Base-by-base conservation (phyloP, 208 protist species). In the Acanthamoeba rhysodes region DNA sequence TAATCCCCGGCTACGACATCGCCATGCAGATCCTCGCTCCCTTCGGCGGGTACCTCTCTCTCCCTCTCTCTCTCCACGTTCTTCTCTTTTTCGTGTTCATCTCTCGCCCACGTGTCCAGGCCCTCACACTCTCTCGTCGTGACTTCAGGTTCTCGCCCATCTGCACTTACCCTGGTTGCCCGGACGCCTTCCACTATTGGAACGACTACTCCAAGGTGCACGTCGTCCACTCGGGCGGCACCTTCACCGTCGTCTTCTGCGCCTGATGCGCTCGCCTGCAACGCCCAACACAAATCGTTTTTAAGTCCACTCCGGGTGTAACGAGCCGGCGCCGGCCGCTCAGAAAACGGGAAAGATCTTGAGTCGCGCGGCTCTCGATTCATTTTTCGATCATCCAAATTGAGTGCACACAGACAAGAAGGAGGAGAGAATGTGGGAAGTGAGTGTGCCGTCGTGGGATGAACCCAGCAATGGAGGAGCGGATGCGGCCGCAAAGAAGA, bases 361-460 rank as follows among this genome's bases (percentile, higher is more conserved):
- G 45, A 48, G 45, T n/a, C n/a, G n/a, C n/a, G n/a, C 3, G 45
- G 45, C 45, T 10, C 8, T 48, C 12, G 45, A 48, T 48, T 48
- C 45, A 48, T 59, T 59, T 22, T 8, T 18, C n/a, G n/a, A n/a
- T n/a, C n/a, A n/a, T n/a, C n/a, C n/a, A n/a, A 9, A 48, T 48
- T 48, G 45, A 48, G 45, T 48, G 45, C 45, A 22, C 16, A 59
- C 55, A 59, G 0, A 59, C 18, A 59, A 22, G 50, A 55, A 12
- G 8, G 50, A 55, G 55, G 37, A 82, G 34, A 82, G 37, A 82
- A 82, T 82, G 72, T 82, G 72, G 72, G 72, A 82, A 50, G 72
- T 82, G 72, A 82, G 72, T 20, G 72, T 82, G 20, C 72, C 72
- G 10, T 82, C 72, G 32, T 82, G 72, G 72, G 72, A 82, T n/a